A percentile compares a stretch with the other conserved stretches of the same genome.
Conservation (phyloP, 78 protist genomes). For the Cyanophora paradoxa region DNA sequence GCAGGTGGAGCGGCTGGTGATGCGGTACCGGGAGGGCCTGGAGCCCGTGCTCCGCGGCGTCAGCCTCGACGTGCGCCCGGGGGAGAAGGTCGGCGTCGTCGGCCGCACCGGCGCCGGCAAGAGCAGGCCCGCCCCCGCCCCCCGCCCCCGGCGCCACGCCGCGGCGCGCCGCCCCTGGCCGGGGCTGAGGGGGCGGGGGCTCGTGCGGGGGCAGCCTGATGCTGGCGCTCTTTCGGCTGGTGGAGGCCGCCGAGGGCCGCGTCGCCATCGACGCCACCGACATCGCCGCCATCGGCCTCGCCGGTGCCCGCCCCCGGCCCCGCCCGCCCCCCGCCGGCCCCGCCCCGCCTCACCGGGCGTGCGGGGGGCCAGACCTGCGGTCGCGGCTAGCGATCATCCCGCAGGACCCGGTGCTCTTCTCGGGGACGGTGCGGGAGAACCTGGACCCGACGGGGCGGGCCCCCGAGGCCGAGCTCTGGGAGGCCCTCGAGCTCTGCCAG, state of each 20-base stretch:
- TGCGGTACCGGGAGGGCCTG: slow-evolving; percentile 54
- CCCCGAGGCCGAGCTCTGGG: slow-evolving; percentile 39
- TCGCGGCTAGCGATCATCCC: slow-evolving; percentile 55
- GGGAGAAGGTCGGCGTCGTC: slow-evolving; percentile 79
- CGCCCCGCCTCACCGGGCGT: too few relatives aligned
- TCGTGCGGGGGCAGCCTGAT: slow-evolving; percentile 74
- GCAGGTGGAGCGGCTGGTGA: neutral
- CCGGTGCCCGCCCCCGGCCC: neutral
- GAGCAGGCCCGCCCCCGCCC: slow-evolving; percentile 51
- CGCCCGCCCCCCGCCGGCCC: too few relatives aligned
- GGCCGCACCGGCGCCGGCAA: slow-evolving; percentile 96
- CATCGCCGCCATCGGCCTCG: slow-evolving; percentile 12
- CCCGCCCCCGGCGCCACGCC: slow-evolving; percentile 65
- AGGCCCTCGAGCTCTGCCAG: slow-evolving; percentile 35
- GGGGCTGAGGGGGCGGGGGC: neutral
- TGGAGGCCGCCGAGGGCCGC: slow-evolving; percentile 53
- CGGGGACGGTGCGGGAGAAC: slow-evolving; percentile 53
- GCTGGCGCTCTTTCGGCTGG: slow-evolving; percentile 71
- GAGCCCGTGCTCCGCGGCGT: slow-evolving; percentile 48
- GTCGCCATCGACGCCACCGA: slow-evolving; percentile 48
- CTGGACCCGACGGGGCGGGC: slow-evolving; percentile 20
- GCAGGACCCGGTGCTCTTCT: slow-evolving; percentile 65
- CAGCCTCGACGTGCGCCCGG: slow-evolving; percentile 13
- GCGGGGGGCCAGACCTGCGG: slow-evolving; percentile 63
- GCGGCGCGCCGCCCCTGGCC: slow-evolving; percentile 30